These are phyloP conservation scores for Knufia fluminis DNA, from an alignment of 2,329 filamentous ascomycete species.

Conservation along the genomic window DNA sequence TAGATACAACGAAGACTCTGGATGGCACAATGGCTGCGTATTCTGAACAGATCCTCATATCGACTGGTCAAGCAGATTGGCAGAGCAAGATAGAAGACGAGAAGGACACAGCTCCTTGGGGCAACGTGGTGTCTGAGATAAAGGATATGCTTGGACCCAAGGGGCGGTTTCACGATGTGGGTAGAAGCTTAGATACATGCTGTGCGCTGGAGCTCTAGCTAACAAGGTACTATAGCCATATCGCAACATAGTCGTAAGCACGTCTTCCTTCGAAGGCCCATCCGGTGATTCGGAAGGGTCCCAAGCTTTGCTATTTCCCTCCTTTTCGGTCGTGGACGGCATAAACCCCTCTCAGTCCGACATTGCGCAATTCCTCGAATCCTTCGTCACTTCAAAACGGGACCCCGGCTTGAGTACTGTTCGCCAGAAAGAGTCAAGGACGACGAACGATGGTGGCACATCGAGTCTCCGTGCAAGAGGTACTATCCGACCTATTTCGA, in stretches of 20 bases:
- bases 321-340: constrained; percentile 68
- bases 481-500: constrained; percentile 15
- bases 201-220: not conserved
- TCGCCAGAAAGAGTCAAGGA: constrained; percentile 46
- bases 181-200: constrained; percentile 22
- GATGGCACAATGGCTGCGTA: constrained; percentile 72
- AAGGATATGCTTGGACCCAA: constrained; percentile 57
- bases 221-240: constrained; percentile 53
- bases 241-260: constrained; percentile 68
- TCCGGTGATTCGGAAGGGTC: constrained; percentile 9
- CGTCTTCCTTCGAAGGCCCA: constrained; percentile 54
- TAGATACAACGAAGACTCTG: constrained; percentile 61
- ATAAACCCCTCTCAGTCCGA: constrained; percentile 34
- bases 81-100: constrained; percentile 76
- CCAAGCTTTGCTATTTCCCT: constrained; percentile 66
- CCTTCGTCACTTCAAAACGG: constrained; percentile 43
- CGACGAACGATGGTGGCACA: constrained; percentile 41
- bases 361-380: constrained; percentile 37
- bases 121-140: constrained; percentile 52
- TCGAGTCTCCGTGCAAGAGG: constrained; percentile 42
- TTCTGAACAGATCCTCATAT: constrained; percentile 72
- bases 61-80: constrained; percentile 75
- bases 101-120: constrained; percentile 41
- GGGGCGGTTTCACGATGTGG: constrained; percentile 58
- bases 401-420: constrained; percentile 53